phyloP scores from a whole-genome alignment of 495 filamentous ascomycete genomes.

The Penicillium subrubescens region DNA sequence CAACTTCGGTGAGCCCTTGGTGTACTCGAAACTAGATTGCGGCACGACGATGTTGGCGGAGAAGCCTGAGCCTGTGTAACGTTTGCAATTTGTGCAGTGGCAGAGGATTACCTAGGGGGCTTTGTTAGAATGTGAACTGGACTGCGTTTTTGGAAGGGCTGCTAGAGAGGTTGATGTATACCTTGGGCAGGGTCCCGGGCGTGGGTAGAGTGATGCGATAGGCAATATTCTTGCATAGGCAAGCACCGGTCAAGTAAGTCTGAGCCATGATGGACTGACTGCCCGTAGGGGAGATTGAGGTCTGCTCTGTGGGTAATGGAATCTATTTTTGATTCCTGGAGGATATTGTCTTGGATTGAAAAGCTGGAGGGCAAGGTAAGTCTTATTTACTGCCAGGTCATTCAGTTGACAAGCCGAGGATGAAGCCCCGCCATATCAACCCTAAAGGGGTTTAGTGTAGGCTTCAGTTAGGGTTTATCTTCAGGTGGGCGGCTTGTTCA shows the following conservation, averaged over 20 bases:
- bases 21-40: conserved; percentile 16
- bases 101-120: conserved; percentile 26
- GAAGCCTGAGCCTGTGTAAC: conserved; percentile 32
- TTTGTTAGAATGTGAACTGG: not conserved
- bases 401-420: not conserved
- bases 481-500: not conserved
- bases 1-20: conserved; percentile 25
- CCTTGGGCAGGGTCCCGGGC: conserved; percentile 22
- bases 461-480: not conserved
- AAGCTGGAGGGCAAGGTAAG: not conserved
- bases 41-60: conserved; percentile 32
- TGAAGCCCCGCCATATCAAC: not conserved
- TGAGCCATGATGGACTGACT: conserved; percentile 8
- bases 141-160: not conserved
- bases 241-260: conserved; percentile 24
- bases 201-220: conserved; percentile 29
- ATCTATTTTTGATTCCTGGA: not conserved
- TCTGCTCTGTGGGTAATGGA: not conserved
- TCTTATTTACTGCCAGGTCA: not conserved
- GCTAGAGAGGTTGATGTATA: not conserved
- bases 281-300: not conserved
- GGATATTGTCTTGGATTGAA: not conserved
- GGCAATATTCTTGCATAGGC: conserved; percentile 30
- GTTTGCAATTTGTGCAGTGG: conserved; percentile 38
- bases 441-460: conserved; percentile 1